These are phyloP conservation scores for Cystobasidiopsis lactophilus DNA, from an alignment of 768 basidiomycete genomes.

Conservation along the genomic window DNA sequence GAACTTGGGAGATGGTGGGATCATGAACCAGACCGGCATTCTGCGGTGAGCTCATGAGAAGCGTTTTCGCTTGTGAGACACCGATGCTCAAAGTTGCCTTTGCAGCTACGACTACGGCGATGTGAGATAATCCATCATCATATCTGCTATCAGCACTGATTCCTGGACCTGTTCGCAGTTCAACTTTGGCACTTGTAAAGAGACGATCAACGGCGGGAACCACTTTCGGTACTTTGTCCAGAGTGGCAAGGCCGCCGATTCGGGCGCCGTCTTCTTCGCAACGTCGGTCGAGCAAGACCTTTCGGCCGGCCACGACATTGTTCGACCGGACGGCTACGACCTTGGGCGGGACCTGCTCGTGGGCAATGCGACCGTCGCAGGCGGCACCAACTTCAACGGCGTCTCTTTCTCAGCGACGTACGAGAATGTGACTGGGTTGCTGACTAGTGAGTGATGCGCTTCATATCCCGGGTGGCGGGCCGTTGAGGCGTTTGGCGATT, in stretches of 20 bases:
- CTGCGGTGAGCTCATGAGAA: not conserved
- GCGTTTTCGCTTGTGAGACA: not conserved
- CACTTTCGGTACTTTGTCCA: constrained; percentile 6
- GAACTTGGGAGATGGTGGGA: not conserved
- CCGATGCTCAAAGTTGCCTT: not conserved
- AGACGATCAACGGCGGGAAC: constrained; percentile 4
- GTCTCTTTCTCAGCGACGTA: constrained; percentile 22
- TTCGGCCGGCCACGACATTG: not conserved
- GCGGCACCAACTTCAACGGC: constrained; percentile 34
- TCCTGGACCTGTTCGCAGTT: not conserved
- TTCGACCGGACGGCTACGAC: constrained; percentile 36
- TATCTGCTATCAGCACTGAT: not conserved
- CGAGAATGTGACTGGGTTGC: constrained; percentile 6
- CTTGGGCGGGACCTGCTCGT: constrained; percentile 67
- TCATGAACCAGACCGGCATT: not conserved
- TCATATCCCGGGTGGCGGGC: not conserved
- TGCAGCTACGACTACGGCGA: not conserved
- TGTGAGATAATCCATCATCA: not conserved
- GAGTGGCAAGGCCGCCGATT: not conserved
- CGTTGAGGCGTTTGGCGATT: not conserved
- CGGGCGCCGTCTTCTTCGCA: constrained; percentile 2
- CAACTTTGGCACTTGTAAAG: not conserved
- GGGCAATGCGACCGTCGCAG: constrained; percentile 53
- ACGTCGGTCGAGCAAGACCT: constrained; percentile 28
- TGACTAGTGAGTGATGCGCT: not conserved